phyloP scores from a whole-genome alignment of 306 rosid species.

The Rosa persica region DNA sequence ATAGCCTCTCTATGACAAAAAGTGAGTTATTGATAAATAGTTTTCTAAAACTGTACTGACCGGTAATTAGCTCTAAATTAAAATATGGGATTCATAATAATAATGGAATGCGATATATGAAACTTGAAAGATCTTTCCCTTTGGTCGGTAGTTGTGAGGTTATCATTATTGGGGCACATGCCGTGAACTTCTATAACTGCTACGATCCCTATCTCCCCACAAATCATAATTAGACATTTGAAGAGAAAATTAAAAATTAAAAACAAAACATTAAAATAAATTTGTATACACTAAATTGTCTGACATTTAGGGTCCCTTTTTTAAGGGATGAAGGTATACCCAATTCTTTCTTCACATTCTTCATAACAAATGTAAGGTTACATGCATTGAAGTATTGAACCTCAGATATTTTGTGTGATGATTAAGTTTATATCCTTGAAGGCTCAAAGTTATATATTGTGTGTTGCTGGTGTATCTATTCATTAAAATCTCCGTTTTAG shows the following conservation, averaged over 20 bases:
- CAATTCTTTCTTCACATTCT: background rate
- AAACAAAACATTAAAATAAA: background rate
- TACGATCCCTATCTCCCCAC: conserved; percentile 48
- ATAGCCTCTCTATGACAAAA: no score
- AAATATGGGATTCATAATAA: conserved; percentile 2
- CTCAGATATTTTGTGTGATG: background rate
- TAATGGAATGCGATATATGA: conserved; percentile 22
- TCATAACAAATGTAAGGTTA: background rate
- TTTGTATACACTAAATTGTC: background rate
- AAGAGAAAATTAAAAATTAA: background rate
- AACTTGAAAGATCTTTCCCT: conserved; percentile 36
- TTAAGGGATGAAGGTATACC: background rate
- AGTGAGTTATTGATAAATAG: no score
- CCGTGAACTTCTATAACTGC: conserved; percentile 39
- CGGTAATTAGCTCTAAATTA: no score
- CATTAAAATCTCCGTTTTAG: no score
- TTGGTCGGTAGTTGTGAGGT: conserved; percentile 46
- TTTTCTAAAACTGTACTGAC: no score
- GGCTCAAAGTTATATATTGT: no score
- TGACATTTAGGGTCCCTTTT: background rate
- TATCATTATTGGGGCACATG: conserved; percentile 63
- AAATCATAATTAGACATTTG: conserved; percentile 10
- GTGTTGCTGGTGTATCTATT: no score
- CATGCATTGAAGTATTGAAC: conserved; percentile 1
- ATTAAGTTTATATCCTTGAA: no score